These are phyloP conservation scores for Coniosporium tulheliwenetii DNA, from an alignment of 2,329 filamentous ascomycete species.

Conservation along the genomic window DNA sequence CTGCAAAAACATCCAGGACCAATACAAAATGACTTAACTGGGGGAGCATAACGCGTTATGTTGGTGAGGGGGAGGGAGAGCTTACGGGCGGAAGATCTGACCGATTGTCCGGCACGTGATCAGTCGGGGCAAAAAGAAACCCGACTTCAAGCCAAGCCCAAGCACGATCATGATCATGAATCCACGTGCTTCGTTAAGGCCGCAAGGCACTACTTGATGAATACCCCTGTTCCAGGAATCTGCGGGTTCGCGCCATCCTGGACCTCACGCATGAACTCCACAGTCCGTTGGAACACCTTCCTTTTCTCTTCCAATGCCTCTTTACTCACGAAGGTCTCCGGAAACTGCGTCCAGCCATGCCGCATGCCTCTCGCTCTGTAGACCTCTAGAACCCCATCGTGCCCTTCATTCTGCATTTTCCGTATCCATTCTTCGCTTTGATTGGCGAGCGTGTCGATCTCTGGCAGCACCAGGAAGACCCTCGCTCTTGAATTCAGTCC, in stretches of 20 bases:
- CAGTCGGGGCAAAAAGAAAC: too few relatives aligned
- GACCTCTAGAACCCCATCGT: constrained; percentile 6
- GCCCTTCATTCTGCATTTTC: constrained; percentile 16
- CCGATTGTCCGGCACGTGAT: too few relatives aligned
- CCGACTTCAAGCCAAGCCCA: too few relatives aligned
- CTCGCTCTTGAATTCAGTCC: constrained; percentile 20
- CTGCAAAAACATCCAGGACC: too few relatives aligned
- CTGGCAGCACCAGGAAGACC: constrained; percentile 24
- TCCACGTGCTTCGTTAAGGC: too few relatives aligned
- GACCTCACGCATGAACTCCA: constrained; percentile 13
- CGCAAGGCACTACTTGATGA: too few relatives aligned
- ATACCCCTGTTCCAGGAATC: too few relatives aligned
- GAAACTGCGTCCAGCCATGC: constrained; percentile 29
- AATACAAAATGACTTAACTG: too few relatives aligned
- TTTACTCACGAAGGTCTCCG: constrained; percentile 19
- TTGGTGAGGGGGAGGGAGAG: too few relatives aligned
- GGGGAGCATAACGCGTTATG: too few relatives aligned
- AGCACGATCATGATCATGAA: too few relatives aligned
- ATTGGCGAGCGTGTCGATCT: constrained; percentile 23
- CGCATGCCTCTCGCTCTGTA: constrained; percentile 15
- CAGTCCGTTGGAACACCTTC: constrained; percentile 12
- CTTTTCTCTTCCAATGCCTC: constrained; percentile 20
- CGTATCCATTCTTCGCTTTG: constrained; percentile 27
- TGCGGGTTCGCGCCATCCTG: neutral
- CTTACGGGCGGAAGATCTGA: too few relatives aligned